A percentile compares a stretch with the other conserved stretches of the same genome.
These are phyloP conservation scores for Termitomyces sp. DNA, from an alignment of 768 basidiomycete genomes.

Conservation along the genomic window DNA sequence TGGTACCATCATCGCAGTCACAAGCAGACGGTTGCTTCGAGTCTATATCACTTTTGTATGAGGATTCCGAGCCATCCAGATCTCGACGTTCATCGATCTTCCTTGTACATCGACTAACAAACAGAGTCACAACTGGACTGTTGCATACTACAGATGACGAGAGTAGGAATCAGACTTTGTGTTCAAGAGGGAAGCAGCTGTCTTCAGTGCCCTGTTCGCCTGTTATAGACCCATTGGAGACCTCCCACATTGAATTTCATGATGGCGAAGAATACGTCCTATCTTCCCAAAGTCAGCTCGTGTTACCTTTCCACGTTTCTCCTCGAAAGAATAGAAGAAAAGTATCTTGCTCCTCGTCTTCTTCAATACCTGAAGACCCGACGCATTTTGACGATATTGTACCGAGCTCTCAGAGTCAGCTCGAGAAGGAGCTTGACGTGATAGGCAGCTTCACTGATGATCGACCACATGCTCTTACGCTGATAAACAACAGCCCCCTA, in stretches of 20 bases:
- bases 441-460: constrained; percentile 9
- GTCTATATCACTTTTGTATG: not conserved
- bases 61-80: not conserved
- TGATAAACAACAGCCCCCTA: not conserved
- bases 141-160: not conserved
- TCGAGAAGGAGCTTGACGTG: constrained; percentile 33
- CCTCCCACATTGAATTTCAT: constrained; percentile 2
- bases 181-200: not conserved
- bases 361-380: constrained; percentile 7
- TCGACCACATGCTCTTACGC: not conserved
- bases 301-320: constrained; percentile 21
- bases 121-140: not conserved
- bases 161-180: not conserved
- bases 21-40: constrained; percentile 21
- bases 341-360: not conserved
- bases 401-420: constrained; percentile 45
- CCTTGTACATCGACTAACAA: not conserved
- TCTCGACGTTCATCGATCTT: constrained; percentile 1
- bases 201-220: not conserved
- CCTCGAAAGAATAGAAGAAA: constrained; percentile 17
- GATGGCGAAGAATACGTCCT: constrained; percentile 21
- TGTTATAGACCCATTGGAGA: not conserved
- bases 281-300: constrained; percentile 36
- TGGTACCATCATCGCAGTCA: constrained; percentile 36
- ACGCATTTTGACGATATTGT: constrained; percentile 25